Percentiles rank a stretch among this genome's conserved stretches.
These are phyloP conservation scores for Ceriops decandra DNA, from an alignment of 345 rosid genomes.

Conservation along the genomic window DNA sequence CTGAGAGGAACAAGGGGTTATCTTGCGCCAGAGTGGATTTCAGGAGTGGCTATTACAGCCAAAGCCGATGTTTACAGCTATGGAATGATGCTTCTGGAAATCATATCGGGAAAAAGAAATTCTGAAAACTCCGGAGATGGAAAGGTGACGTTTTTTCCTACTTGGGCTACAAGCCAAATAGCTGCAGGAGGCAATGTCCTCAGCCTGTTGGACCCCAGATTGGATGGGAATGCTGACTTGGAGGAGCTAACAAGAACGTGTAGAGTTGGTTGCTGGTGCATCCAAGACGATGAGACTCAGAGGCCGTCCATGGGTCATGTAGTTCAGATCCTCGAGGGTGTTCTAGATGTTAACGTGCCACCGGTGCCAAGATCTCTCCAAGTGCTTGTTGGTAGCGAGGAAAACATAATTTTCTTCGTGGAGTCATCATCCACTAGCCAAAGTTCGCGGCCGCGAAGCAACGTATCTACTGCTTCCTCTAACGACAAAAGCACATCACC, in stretches of 20 bases:
- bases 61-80: slow-evolving; percentile 90
- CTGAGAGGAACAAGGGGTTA: slow-evolving; percentile 88
- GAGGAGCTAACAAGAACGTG: slow-evolving; percentile 59
- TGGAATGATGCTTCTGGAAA: slow-evolving; percentile 85
- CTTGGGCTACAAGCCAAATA: slow-evolving; percentile 45
- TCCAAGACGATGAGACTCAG: slow-evolving; percentile 70
- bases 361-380: slow-evolving; percentile 59
- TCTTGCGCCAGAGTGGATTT: slow-evolving; percentile 91
- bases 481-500: slow-evolving; percentile 30
- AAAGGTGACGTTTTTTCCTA: slow-evolving; percentile 53
- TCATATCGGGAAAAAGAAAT: slow-evolving; percentile 77
- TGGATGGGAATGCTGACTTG: slow-evolving; percentile 40
- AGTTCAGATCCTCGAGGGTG: slow-evolving; percentile 80
- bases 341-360: slow-evolving; percentile 53
- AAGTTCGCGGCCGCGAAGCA: slow-evolving; percentile 30
- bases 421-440: slow-evolving; percentile 38
- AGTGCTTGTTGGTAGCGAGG: slow-evolving; percentile 34
- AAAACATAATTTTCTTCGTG: slow-evolving; percentile 40
- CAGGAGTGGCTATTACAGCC: slow-evolving; percentile 71
- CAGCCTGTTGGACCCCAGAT: slow-evolving; percentile 45
- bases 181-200: slow-evolving; percentile 44
- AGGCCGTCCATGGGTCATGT: slow-evolving; percentile 81
- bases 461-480: slow-evolving; percentile 24
- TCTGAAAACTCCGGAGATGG: slow-evolving; percentile 48
- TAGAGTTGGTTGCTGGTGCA: slow-evolving; percentile 79